phyloP scores from a whole-genome alignment of 2,329 filamentous ascomycete species.

The Paecilomyces fulvus region DNA sequence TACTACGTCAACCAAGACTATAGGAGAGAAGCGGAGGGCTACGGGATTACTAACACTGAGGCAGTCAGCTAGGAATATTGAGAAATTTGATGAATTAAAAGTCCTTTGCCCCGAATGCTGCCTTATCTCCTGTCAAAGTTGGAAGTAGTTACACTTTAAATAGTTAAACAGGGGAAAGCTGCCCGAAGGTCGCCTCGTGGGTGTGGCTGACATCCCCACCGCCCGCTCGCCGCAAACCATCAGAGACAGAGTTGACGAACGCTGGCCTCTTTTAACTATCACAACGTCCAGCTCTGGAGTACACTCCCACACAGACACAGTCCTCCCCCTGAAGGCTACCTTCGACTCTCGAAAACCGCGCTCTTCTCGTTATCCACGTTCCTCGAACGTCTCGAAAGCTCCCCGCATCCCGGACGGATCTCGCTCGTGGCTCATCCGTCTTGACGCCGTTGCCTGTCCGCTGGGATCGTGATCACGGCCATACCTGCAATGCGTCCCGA shows the following conservation, averaged over 20 bases:
- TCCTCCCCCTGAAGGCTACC: neutral
- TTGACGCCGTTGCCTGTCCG: neutral
- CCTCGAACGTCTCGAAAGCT: neutral
- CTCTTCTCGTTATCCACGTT: neutral
- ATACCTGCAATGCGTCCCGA: neutral
- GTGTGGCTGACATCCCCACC: neutral
- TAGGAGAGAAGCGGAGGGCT: neutral
- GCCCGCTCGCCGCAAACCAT: neutral
- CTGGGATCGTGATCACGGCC: neutral
- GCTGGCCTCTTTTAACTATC: neutral
- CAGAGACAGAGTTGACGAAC: neutral
- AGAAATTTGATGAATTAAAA: neutral
- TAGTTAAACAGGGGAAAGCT: neutral
- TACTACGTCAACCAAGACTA: neutral
- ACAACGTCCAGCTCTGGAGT: neutral
- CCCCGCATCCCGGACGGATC: neutral
- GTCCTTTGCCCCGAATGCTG: neutral
- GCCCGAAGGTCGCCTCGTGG: neutral
- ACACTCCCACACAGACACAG: neutral
- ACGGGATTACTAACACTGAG: neutral
- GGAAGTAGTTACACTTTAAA: too few species aligned
- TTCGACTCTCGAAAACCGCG: neutral
- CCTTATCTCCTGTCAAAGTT: neutral
- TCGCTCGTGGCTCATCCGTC: neutral
- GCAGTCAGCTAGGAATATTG: neutral